Base-by-base conservation (phyloP, 2,329 filamentous ascomycete species). In the Graphiopsis chlorocephala region DNA sequence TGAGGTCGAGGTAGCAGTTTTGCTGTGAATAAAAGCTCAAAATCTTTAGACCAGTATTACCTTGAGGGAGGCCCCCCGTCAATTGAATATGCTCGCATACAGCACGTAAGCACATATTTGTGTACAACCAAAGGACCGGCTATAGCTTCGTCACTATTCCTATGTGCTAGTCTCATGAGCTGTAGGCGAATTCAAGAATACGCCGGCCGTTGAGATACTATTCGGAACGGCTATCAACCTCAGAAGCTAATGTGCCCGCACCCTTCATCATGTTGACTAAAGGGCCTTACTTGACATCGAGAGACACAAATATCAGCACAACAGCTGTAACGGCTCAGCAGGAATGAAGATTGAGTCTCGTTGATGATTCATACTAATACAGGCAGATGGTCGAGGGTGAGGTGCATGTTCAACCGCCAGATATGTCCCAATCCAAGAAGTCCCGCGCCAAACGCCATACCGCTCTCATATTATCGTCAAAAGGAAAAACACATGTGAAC, bases 1-100 rank as follows among this genome's bases (percentile, higher is more conserved):
- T 97, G 69, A 85, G 87, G 68, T 89, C 90, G 71, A 85, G 90
- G 72, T 95, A 66, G 31, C 25, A 26, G 15, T 31, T 29, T 20
- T 53, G 26, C 17, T 20, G 7, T 31, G 10, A 31, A 31, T 20
- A 23, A 7, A 45, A 23, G 38, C 38, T 45, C 38, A 20, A 20
- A 45, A 12, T 45, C 2, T 45, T 20, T 2, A 20, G n/a, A 45
- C 17, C 8, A 45, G 38, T 8, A 45, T 45, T n/a, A 1, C n/a
- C 38, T 23, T 45, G 38, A 12, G 14, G 38, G 14, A 20, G 10
- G 10, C 12, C 10, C 23, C 38, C 5, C 5, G 38, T 20, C 2
- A 8, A 12, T 20, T 8, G n/a, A 15, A 12, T 3, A 42, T n/a
- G 17, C 35, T 7, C 17, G 17, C 6, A 7, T 42, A n/a, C 6